Base-by-base conservation (phyloP, 495 filamentous ascomycete species). In the Haplographium delicatum region DNA sequence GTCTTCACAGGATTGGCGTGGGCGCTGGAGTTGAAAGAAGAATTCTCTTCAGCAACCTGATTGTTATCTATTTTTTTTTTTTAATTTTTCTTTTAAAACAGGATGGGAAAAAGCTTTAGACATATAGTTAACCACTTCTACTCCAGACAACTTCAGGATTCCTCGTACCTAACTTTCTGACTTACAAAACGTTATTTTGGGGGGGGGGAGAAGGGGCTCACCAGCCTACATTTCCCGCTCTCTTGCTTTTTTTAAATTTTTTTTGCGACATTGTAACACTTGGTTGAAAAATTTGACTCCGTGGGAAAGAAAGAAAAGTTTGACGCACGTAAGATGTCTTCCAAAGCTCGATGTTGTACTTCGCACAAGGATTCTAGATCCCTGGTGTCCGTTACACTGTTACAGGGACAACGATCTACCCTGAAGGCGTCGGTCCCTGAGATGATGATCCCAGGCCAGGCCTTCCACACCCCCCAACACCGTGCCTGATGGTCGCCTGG, bases 1-100 rank as follows among this genome's bases (percentile, higher is more conserved):
- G 37, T 52, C 28, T 57, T 49, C 37, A 60, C 57, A 57, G 53
- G 49, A 60, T 42, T n/a, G 41, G 57, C 51, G 28, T 40, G 15
- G 47, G 46, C 49, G 53, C 50, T 54, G 57, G 57, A 47, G 45
- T 47, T 51, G 27, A 50, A 22, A 56, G 42, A 42, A 47, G 44
- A 42, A 18, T 34, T 33, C 45, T 42, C 15, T 26, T 10, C n/a
- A n/a, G n/a, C n/a, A n/a, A n/a, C n/a, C n/a, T 35, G 37, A 47
- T 30, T 20, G 41, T 42, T 40, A 39, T 42, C 16, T 46, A 53
- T 19, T 19, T 39, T n/a, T n/a, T 27, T 44, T 26, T 24, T 24
- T 25, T 42, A 41, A 24, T 34, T 47, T 22, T n/a, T 33, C 31
- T n/a, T 20, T 28, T 31, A 40, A 40, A 40, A 25, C 28, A 25